Base-by-base conservation (phyloP, 2,329 filamentous ascomycete genomes). In the Arthrobotrys musiformis region DNA sequence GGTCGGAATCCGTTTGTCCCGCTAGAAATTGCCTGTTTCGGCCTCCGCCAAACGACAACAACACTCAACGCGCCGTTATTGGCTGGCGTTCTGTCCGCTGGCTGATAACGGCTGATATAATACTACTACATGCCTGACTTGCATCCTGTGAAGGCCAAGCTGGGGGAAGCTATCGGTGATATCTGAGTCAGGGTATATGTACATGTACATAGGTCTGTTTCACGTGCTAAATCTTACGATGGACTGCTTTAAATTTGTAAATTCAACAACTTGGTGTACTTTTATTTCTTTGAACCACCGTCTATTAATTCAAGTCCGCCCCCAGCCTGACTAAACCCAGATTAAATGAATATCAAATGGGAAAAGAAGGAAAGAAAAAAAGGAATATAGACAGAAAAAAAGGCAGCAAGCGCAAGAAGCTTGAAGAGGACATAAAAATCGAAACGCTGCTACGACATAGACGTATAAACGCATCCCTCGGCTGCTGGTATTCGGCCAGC, bases 291-390 rank as follows among this genome's bases (percentile, higher is more conserved):
- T 42, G n/a, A 42, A 46, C 35, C 63, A 24, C 50, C 63, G 24
- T 69, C 52, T 69, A 60, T 69, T 42, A n/a, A n/a, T n/a, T 50
- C 64, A 28, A 26, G n/a, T 48, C 15, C 28, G 8, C 50, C 50
- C n/a, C 46, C 24, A 22, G 42, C 40, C 44, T 52, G 26, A 35
- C 44, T 48, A 67, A 35, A 58, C 26, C 28, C 33, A 26, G 56
- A 70, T 70, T 70, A 70, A 70, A 70, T 54, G 37, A 56, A 63
- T 70, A 70, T 63, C 56, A 35, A 63, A 60, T 26, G n/a, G 24
- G 42, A 28, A 33, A n/a, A 15, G 35, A 68, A 22, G 11, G 48
- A 24, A 24, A 42, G 54, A 17, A 13, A 46, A 63, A 17, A 9
- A 56, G 17, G 19, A 58, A 72, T 64, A 72, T 52, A 62, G 64